These are phyloP conservation scores for Tuber brumale DNA, from an alignment of 495 filamentous ascomycete genomes.

Conservation along the genomic window DNA sequence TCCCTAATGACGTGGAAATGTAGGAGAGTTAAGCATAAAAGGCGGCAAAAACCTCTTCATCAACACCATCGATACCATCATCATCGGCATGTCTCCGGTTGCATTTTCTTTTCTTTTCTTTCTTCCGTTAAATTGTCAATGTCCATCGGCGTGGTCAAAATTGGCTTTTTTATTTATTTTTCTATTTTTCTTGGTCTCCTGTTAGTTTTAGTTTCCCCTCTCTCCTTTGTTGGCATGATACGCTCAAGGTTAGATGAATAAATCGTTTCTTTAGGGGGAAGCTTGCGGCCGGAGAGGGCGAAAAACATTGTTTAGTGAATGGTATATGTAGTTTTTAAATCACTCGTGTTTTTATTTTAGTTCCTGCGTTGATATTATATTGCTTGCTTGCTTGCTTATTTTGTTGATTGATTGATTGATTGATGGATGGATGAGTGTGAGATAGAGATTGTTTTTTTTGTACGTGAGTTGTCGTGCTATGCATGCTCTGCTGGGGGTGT, in stretches of 20 bases:
- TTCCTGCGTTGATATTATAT: not conserved
- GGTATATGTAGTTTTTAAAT: not conserved
- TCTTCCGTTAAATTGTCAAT: not conserved
- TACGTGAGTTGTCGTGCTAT: not conserved
- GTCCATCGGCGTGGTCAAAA: not conserved
- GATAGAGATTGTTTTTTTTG: not conserved
- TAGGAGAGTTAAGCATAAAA: not conserved
- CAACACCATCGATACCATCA: not conserved
- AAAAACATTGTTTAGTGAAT: not conserved
- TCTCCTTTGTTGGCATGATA: not conserved
- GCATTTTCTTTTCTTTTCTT: not conserved
- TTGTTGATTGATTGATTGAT: not conserved
- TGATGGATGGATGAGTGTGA: not conserved
- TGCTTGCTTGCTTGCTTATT: not conserved
- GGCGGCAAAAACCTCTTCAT: not conserved
- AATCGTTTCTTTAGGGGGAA: not conserved
- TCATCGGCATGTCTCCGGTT: not conserved
- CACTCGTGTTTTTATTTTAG: not conserved
- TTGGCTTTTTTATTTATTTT: not conserved
- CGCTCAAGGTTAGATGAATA: constrained; percentile 2
- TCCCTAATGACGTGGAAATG: not conserved
- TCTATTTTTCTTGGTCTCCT: not conserved
- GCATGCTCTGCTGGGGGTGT: not conserved
- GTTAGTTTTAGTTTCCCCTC: not conserved
- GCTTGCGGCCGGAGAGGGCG: not conserved